Conservation (phyloP, 2,329 filamentous ascomycete genomes). For the Hypoxylon sp. region DNA sequence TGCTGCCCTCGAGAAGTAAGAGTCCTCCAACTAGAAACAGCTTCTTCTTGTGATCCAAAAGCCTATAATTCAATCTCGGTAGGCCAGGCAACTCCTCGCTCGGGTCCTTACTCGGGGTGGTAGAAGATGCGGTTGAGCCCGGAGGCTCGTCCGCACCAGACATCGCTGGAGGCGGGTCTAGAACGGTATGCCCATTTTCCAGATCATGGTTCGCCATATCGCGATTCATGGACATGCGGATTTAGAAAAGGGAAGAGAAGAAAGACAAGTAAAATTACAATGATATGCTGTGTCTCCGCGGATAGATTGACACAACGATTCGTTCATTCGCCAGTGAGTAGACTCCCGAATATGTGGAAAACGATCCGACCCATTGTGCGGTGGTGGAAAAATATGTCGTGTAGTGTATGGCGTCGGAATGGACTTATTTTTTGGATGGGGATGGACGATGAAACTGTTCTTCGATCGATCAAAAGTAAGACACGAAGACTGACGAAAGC, state of each 20-base stretch:
- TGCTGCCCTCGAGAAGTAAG: conserved; percentile 56
- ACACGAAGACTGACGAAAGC: conserved; percentile 35
- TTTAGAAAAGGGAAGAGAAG: not conserved
- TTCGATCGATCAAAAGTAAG: conserved; percentile 24
- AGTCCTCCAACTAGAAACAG: conserved; percentile 58
- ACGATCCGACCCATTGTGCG: conserved; percentile 21
- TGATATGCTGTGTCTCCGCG: conserved; percentile 9
- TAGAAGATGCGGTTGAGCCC: conserved; percentile 21
- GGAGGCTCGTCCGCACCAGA: conserved; percentile 24
- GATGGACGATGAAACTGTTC: conserved; percentile 12
- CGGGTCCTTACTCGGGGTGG: conserved; percentile 30
- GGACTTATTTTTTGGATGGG: conserved; percentile 17
- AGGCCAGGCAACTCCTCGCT: conserved; percentile 38
- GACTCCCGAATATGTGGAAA: conserved; percentile 14
- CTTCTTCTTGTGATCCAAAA: conserved; percentile 51
- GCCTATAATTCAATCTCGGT: conserved; percentile 50
- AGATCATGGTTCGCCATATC: conserved; percentile 32
- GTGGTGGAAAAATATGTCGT: conserved; percentile 1
- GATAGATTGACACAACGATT: conserved; percentile 22
- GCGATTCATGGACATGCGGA: conserved; percentile 8
- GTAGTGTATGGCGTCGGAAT: conserved; percentile 1
- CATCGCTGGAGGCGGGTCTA: conserved; percentile 21
- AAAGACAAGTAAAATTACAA: not conserved
- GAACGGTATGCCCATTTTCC: conserved; percentile 24
- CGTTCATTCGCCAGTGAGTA: conserved; percentile 22